Percentiles rank a stretch among this genome's conserved stretches.
Evolutionary conservation across 495 filamentous ascomycete genomes (phyloP).

Genomic region (Diplogelasinospora grovesii): DNA sequence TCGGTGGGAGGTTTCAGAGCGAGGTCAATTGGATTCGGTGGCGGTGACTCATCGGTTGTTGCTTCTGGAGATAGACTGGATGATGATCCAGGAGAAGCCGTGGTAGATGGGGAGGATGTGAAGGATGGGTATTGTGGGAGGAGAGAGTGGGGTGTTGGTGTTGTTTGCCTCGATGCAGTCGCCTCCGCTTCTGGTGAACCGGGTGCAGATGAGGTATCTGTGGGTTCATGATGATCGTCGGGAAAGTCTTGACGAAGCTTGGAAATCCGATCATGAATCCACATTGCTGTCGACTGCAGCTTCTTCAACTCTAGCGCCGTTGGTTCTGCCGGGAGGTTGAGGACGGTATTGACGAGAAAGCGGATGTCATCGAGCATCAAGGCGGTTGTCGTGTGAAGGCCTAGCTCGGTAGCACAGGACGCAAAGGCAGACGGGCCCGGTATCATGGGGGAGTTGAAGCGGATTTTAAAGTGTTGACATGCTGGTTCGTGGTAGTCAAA

Average conservation of each 20-base stretch:
- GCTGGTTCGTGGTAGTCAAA: constrained; percentile 14
- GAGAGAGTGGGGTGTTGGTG: constrained; percentile 10
- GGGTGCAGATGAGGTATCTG: too few relatives aligned
- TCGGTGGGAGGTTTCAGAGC: not conserved
- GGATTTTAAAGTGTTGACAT: constrained; percentile 8
- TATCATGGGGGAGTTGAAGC: constrained; percentile 18
- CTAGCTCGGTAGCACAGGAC: constrained; percentile 6
- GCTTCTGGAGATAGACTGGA: not conserved
- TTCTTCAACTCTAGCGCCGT: constrained; percentile 11
- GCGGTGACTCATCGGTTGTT: not conserved
- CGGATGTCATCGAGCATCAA: constrained; percentile 21
- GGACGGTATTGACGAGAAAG: constrained; percentile 11
- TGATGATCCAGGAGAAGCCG: not conserved
- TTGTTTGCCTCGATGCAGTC: not conserved
- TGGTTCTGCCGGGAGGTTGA: constrained; percentile 4
- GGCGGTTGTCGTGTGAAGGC: constrained; percentile 15
- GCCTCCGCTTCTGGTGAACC: not conserved
- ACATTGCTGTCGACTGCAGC: constrained; percentile 9
- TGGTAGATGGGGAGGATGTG: not conserved
- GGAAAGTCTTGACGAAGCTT: constrained; percentile 5
- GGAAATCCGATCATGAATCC: constrained; percentile 13
- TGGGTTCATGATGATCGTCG: not conserved
- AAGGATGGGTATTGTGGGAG: constrained; percentile 10
- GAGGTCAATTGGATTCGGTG: not conserved
- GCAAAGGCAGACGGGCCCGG: constrained; percentile 10